Conservation (phyloP, 2,329 filamentous ascomycete genomes). For the Zalaria sp. region DNA sequence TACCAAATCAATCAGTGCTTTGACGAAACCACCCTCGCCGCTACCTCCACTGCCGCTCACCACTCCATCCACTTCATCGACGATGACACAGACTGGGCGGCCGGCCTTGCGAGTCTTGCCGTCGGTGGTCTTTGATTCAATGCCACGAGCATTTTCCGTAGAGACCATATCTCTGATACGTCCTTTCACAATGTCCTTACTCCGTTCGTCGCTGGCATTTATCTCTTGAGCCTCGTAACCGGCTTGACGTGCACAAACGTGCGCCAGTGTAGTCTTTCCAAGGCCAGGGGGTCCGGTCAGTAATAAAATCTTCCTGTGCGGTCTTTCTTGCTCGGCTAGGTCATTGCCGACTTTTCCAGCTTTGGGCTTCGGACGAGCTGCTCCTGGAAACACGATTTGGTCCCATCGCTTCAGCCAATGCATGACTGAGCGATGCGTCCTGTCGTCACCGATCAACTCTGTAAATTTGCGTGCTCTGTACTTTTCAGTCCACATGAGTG, state of each 20-base stretch:
- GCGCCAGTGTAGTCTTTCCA: conserved; percentile 90
- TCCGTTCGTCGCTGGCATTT: conserved; percentile 93
- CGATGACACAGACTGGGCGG: conserved; percentile 80
- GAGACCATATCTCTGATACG: conserved; percentile 83
- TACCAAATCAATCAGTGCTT: conserved; percentile 83
- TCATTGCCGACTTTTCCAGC: conserved; percentile 30
- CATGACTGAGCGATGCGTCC: conserved; percentile 79
- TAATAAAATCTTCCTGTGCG: conserved; percentile 76
- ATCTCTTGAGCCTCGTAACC: conserved; percentile 96
- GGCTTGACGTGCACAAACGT: conserved; percentile 88
- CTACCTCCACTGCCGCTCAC: conserved; percentile 61
- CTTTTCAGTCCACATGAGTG: conserved; percentile 88
- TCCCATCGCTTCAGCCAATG: conserved; percentile 95
- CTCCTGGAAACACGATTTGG: conserved; percentile 73
- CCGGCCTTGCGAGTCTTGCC: conserved; percentile 56
- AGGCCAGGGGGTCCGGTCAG: conserved; percentile 84
- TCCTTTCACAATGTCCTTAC: conserved; percentile 75
- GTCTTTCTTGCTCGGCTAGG: conserved; percentile 49
- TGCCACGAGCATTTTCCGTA: conserved; percentile 79
- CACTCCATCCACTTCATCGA: conserved; percentile 94
- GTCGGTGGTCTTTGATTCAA: conserved; percentile 37
- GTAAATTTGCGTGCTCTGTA: conserved; percentile 86
- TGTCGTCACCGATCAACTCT: conserved; percentile 86
- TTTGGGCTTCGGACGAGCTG: conserved; percentile 42
- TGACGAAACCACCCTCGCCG: conserved; percentile 86